Evolutionary conservation across 345 rosid species (phyloP), one percentile per base, ranked within the genome.

Genomic region (Salix suchowensis): DNA sequence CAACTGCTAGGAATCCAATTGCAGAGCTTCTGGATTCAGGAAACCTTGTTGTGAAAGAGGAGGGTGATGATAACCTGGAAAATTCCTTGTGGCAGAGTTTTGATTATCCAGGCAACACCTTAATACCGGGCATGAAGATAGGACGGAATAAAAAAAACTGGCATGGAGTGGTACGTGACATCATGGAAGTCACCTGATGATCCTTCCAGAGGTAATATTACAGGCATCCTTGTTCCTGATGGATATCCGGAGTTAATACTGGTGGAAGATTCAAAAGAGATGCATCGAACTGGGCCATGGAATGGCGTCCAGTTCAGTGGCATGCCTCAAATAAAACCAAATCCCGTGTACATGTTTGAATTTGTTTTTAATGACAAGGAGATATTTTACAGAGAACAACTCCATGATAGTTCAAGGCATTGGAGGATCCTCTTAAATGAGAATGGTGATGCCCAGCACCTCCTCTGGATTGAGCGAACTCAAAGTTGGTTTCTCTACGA

Each of bases 151-250:
- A 0, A 1, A 1, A 24, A 3, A 10, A 61, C 66, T 23, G 66
- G 66, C 28, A 10, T 24, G 30, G 26, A 61, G 2, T 18, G 73
- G 42, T 36, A 21, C n/a, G n/a, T 85, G 67, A 80, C 78, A 24
- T 87, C 88, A 10, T 85, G 88, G 90, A 87, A 70, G 72, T 74
- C 78, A 60, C 15, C 18, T 3, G 36, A 46, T 0, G 77, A 87
- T 80, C 88, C 88, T 37, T 83, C 88, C 0, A 72, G 76, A 1
- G 90, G 90, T 2, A 73, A 37, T 37, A 6, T 37, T 6, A 1
- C 39, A 37, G 1, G 0, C 1, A 6, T 6, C 39, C 39, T 37
- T 80, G 6, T 83, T 23, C 52, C 72, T 1, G 70, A 46, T 71
- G 86, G 78, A 14, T 82, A 81, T 60, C 80, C 87, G 9, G 84